These are phyloP conservation scores for Berkeleyomyces rouxiae DNA, from an alignment of 2,329 filamentous ascomycete genomes.

Conservation along the genomic window DNA sequence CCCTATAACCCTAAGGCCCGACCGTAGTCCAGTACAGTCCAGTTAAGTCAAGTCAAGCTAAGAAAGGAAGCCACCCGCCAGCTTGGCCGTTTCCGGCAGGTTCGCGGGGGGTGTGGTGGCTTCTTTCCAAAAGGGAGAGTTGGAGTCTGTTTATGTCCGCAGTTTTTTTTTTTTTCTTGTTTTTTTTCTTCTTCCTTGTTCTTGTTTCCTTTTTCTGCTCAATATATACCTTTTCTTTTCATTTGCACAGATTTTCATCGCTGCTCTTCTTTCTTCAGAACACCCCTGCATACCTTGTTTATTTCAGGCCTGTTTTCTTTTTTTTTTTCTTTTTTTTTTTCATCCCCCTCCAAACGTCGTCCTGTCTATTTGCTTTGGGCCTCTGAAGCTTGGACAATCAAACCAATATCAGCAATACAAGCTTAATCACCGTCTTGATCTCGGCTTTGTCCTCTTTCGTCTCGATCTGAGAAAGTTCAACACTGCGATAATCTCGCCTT, in stretches of 20 bases:
- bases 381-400: not conserved
- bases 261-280: not conserved
- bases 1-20: too few species aligned
- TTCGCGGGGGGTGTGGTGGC: not conserved
- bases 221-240: not conserved
- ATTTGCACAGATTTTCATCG: not conserved
- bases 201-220: not conserved
- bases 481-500: not conserved
- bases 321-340: slow-evolving; percentile 2
- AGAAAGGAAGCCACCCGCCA: too few species aligned
- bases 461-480: not conserved
- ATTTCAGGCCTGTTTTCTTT: not conserved
- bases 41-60: too few species aligned
- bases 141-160: too few species aligned
- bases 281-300: not conserved
- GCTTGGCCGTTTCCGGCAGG: not conserved
- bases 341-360: not conserved
- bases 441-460: not conserved
- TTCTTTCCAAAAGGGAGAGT: too few species aligned
- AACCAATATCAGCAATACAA: not conserved
- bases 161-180: not conserved
- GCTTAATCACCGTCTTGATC: not conserved
- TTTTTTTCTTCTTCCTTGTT: not conserved
- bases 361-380: not conserved
- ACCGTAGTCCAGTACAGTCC: too few species aligned